These are phyloP conservation scores for Boeremia exigua DNA, from an alignment of 2,329 filamentous ascomycete species.

Conservation along the genomic window DNA sequence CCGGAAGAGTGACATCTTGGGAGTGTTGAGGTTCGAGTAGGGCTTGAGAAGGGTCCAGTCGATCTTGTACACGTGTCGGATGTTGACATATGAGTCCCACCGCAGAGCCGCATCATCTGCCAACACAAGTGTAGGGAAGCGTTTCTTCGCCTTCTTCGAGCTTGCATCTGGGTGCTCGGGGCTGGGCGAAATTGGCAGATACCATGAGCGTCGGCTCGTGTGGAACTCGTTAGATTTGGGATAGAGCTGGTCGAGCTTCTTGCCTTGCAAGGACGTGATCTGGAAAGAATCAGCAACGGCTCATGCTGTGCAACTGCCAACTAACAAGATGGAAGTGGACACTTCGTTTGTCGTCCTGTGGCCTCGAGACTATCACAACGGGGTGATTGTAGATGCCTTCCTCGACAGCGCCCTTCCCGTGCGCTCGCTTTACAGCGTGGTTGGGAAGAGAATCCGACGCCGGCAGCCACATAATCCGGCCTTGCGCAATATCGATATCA, in stretches of 20 bases:
- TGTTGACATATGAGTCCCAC: conserved; percentile 45
- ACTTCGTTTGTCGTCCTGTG: conserved; percentile 28
- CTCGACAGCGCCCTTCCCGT: conserved; percentile 42
- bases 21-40: conserved; percentile 36
- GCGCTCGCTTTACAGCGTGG: conserved; percentile 34
- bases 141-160: conserved; percentile 41
- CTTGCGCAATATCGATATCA: conserved; percentile 30
- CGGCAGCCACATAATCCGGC: conserved; percentile 43
- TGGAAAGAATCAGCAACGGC: conserved; percentile 23
- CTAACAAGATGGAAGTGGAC: conserved; percentile 48
- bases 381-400: conserved; percentile 45
- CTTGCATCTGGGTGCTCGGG: conserved; percentile 40
- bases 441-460: conserved; percentile 35
- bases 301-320: not conserved
- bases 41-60: conserved; percentile 35
- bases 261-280: conserved; percentile 46
- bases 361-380: conserved; percentile 41
- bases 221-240: conserved; percentile 43
- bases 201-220: conserved; percentile 39
- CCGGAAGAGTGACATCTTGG: conserved; percentile 19
- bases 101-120: conserved; percentile 30
- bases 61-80: conserved; percentile 43
- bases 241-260: conserved; percentile 41
- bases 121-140: conserved; percentile 38
- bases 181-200: conserved; percentile 42